Percentiles rank a stretch among this genome's conserved stretches.
phyloP scores from a whole-genome alignment of 2,329 filamentous ascomycete species.

The Westerdykella sp. region DNA sequence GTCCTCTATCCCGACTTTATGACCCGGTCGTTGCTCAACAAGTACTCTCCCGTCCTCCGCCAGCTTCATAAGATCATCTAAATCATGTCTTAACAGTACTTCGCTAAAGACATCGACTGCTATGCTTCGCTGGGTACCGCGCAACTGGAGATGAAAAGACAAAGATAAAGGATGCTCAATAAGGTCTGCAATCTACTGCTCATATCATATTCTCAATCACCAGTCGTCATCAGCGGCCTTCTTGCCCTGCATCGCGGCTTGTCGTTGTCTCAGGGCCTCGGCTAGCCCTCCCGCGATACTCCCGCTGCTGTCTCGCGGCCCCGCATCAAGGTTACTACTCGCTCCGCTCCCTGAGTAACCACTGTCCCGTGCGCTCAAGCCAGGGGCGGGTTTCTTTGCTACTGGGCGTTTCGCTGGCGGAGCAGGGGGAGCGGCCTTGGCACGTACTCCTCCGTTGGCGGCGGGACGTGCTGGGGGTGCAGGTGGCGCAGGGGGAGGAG shows the following conservation, averaged over 20 bases:
- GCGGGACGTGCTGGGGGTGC: slow-evolving; percentile 51
- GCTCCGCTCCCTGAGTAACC: slow-evolving; percentile 41
- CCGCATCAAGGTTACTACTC: slow-evolving; percentile 29
- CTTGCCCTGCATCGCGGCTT: slow-evolving; percentile 45
- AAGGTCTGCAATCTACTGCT: neutral
- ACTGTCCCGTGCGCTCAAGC: slow-evolving; percentile 62
- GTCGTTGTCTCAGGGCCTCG: slow-evolving; percentile 45
- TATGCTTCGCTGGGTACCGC: neutral
- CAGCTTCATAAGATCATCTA: slow-evolving; percentile 12
- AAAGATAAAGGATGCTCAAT: too few relatives aligned
- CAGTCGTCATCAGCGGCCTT: slow-evolving; percentile 34
- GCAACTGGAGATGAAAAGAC: neutral
- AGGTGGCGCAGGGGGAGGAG: slow-evolving; percentile 51
- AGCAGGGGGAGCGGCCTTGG: slow-evolving; percentile 66
- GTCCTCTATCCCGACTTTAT: neutral
- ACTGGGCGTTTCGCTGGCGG: slow-evolving; percentile 76
- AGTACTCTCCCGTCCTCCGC: slow-evolving; percentile 1
- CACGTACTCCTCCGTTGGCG: slow-evolving; percentile 50
- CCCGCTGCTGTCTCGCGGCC: slow-evolving; percentile 37
- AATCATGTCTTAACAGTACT: slow-evolving; percentile 6
- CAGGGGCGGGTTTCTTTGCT: slow-evolving; percentile 62
- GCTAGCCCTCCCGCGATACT: slow-evolving; percentile 47
- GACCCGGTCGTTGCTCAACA: neutral
- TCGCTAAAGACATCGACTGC: slow-evolving; percentile 4
- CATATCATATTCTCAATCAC: slow-evolving; percentile 12